These are phyloP conservation scores for Lactarius sp. DNA, from an alignment of 768 basidiomycete species.

Conservation along the genomic window DNA sequence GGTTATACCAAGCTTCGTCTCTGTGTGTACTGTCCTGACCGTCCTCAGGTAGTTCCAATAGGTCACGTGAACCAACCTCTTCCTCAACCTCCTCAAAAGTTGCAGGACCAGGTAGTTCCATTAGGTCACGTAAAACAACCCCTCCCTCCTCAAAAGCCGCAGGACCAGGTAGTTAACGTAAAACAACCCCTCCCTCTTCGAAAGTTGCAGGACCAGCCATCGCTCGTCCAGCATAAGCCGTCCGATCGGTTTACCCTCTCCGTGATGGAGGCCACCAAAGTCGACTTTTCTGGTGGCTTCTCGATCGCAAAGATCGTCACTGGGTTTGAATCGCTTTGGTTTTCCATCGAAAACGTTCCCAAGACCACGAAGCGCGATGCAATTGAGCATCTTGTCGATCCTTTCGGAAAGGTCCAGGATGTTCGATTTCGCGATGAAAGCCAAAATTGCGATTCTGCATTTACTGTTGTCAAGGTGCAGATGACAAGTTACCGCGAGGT, in stretches of 20 bases:
- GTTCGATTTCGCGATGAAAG: constrained; percentile 28
- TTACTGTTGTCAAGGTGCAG: constrained; percentile 39
- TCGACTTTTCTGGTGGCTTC: constrained; percentile 58
- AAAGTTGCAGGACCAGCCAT: background rate
- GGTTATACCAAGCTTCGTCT: background rate
- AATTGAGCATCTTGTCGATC: constrained; percentile 38
- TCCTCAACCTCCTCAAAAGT: too few species aligned
- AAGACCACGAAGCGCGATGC: constrained; percentile 31
- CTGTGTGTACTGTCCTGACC: background rate
- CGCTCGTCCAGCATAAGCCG: background rate
- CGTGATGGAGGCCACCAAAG: constrained; percentile 51
- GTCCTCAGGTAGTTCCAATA: background rate
- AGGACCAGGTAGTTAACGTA: too few species aligned
- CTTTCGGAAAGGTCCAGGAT: constrained; percentile 45
- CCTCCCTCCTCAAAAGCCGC: too few species aligned
- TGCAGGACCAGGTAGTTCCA: too few species aligned
- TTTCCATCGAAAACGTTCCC: constrained; percentile 52
- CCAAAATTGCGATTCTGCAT: constrained; percentile 9
- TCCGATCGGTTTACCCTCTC: constrained; percentile 29
- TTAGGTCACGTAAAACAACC: too few species aligned
- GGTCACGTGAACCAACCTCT: background rate
- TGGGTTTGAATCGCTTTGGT: constrained; percentile 63
- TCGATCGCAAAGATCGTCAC: constrained; percentile 52
- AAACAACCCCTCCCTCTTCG: background rate
- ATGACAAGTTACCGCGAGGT: constrained; percentile 49